phyloP scores from a whole-genome alignment of 768 basidiomycete genomes.

The Tylopilus vinaceipallidus region DNA sequence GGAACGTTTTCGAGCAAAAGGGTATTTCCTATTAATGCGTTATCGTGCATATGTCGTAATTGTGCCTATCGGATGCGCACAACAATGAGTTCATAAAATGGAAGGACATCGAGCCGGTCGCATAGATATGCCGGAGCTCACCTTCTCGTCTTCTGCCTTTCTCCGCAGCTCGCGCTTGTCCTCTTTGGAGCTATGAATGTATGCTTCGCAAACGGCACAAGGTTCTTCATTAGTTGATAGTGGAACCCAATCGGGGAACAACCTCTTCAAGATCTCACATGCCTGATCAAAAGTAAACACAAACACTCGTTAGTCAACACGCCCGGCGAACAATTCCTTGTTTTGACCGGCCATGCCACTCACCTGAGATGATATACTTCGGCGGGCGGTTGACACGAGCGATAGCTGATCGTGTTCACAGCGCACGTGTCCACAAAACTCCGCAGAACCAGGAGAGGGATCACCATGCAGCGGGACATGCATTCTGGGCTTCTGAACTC shows the following conservation, averaged over 20 bases:
- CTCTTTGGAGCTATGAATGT: conserved; percentile 53
- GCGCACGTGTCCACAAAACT: conserved; percentile 56
- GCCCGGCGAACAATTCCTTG: conserved; percentile 10
- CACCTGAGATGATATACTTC: conserved; percentile 62
- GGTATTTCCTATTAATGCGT: conserved; percentile 45
- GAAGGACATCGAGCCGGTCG: conserved; percentile 4
- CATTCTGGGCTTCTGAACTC: conserved; percentile 70
- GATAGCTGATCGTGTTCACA: conserved; percentile 72
- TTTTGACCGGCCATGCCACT: conserved; percentile 13
- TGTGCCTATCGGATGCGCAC: conserved; percentile 44
- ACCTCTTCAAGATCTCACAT: conserved; percentile 45
- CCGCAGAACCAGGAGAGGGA: conserved; percentile 61
- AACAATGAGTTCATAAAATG: conserved; percentile 20
- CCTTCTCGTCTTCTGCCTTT: conserved; percentile 80
- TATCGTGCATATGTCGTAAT: conserved; percentile 62
- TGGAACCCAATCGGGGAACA: conserved; percentile 70
- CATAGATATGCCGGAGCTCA: conserved; percentile 24
- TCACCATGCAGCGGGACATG: conserved; percentile 57
- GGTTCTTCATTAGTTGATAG: conserved; percentile 46
- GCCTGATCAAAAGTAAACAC: conserved; percentile 43
- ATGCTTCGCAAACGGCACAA: conserved; percentile 64
- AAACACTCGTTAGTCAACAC: conserved; percentile 16
- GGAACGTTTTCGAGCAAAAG: conserved; percentile 46
- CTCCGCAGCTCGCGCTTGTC: conserved; percentile 61
- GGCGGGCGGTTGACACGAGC: conserved; percentile 52